phyloP scores from a whole-genome alignment of 208 protist genomes.

The Acanthamoeba sp. region DNA sequence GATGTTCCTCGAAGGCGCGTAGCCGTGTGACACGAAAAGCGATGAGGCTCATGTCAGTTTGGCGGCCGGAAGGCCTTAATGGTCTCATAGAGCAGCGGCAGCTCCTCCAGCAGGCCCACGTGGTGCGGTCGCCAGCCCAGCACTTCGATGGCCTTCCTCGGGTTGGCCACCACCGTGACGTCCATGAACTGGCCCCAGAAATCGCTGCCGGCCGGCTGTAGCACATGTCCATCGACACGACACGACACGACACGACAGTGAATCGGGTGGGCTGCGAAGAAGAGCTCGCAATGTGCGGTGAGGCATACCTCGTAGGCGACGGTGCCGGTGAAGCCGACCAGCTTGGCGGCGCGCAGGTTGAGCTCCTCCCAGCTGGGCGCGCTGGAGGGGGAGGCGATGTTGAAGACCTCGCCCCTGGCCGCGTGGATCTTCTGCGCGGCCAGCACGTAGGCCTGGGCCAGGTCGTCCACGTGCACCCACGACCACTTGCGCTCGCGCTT shows the following conservation, averaged over 20 bases:
- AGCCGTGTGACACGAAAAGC: no score
- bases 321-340: constrained; percentile 18
- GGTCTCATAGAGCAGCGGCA: constrained; percentile 14
- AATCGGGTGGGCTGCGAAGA: not conserved
- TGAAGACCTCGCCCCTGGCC: constrained; percentile 73
- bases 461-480: constrained; percentile 65
- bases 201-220: not conserved
- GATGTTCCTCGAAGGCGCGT: no score
- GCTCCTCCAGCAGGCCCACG: constrained; percentile 62
- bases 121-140: constrained; percentile 60
- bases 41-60: not conserved
- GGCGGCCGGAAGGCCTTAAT: constrained; percentile 29
- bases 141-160: constrained; percentile 61
- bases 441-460: constrained; percentile 65
- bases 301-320: constrained; percentile 63
- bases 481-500: constrained; percentile 55
- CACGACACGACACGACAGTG: not conserved
- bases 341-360: constrained; percentile 24
- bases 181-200: constrained; percentile 16
- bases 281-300: not conserved
- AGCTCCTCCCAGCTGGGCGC: constrained; percentile 63
- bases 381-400: not conserved
- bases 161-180: constrained; percentile 27
- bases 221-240: not conserved
- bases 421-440: constrained; percentile 18